Evolutionary conservation across 257 asterid genomes (phyloP).

Genomic region (Eustoma russellianum): DNA sequence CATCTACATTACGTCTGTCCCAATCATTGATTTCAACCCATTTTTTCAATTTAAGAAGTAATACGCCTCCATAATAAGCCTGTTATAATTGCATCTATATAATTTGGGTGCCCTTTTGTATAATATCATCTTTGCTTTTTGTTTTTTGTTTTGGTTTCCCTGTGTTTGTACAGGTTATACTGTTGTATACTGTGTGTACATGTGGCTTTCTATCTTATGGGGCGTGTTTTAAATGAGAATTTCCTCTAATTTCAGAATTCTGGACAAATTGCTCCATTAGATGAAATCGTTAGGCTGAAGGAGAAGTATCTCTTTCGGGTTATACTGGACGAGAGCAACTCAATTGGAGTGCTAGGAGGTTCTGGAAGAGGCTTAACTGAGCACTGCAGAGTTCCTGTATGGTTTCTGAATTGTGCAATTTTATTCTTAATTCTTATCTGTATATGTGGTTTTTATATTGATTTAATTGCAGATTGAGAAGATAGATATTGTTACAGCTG

Average conservation of each 20-base stretch:
- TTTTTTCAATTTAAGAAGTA: too few species aligned
- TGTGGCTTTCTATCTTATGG: not conserved
- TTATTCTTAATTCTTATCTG: constrained; percentile 12
- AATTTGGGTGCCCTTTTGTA: too few species aligned
- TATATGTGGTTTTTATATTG: constrained; percentile 5
- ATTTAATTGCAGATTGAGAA: constrained; percentile 55
- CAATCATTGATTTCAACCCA: too few species aligned
- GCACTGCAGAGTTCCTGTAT: constrained; percentile 62
- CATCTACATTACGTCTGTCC: too few species aligned
- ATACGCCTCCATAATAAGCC: too few species aligned
- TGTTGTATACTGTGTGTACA: not conserved
- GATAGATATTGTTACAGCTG: constrained; percentile 85
- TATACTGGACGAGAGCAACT: constrained; percentile 84
- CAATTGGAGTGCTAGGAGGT: constrained; percentile 83
- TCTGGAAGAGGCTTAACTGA: constrained; percentile 94
- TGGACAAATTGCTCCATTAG: constrained; percentile 86
- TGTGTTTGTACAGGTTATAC: not conserved
- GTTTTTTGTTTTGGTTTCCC: too few species aligned
- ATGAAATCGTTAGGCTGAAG: constrained; percentile 72
- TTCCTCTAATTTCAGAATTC: constrained; percentile 55
- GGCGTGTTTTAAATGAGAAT: not conserved
- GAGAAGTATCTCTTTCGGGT: constrained; percentile 84
- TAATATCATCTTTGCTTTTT: too few species aligned
- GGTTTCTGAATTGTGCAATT: constrained; percentile 17
- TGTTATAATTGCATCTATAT: too few species aligned